These are phyloP conservation scores for Pelargonium nanum DNA, from an alignment of 345 rosid species.

Conservation along the genomic window DNA sequence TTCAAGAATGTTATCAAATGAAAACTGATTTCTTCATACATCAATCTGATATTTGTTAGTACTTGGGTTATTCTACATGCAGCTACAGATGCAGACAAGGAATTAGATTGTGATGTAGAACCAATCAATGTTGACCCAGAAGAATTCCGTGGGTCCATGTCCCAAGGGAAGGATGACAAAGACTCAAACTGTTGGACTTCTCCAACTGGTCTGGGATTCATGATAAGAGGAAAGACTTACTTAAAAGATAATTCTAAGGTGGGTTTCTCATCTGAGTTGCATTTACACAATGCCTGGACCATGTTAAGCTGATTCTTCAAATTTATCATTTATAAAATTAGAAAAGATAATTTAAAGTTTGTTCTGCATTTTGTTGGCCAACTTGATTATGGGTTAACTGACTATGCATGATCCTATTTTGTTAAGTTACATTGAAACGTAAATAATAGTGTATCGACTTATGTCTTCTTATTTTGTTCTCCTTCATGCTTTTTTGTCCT, in stretches of 20 bases:
- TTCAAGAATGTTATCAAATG: background rate
- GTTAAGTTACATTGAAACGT: background rate
- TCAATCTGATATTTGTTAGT: background rate
- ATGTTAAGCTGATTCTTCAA: background rate
- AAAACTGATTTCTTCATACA: background rate
- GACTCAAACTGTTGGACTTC: constrained; percentile 86
- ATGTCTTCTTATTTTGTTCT: too few species aligned
- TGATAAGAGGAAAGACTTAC: constrained; percentile 90
- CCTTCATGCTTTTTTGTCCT: too few species aligned
- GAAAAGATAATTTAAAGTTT: background rate
- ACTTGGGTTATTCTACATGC: constrained; percentile 14
- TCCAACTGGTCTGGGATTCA: constrained; percentile 81
- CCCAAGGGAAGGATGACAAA: constrained; percentile 42
- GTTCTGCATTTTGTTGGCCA: background rate
- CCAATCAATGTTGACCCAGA: constrained; percentile 44
- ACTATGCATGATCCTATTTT: background rate
- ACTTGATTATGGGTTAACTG: background rate
- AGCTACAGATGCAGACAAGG: constrained; percentile 52
- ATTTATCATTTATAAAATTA: background rate
- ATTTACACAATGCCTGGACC: background rate
- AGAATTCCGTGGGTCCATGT: constrained; percentile 54
- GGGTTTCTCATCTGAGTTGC: constrained; percentile 7
- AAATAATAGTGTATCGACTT: too few species aligned
- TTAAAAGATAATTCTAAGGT: constrained; percentile 82
- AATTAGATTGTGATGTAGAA: constrained; percentile 42